Conservation (phyloP, 1,284 basidiomycete genomes). For the Leccinum pachyderme region DNA sequence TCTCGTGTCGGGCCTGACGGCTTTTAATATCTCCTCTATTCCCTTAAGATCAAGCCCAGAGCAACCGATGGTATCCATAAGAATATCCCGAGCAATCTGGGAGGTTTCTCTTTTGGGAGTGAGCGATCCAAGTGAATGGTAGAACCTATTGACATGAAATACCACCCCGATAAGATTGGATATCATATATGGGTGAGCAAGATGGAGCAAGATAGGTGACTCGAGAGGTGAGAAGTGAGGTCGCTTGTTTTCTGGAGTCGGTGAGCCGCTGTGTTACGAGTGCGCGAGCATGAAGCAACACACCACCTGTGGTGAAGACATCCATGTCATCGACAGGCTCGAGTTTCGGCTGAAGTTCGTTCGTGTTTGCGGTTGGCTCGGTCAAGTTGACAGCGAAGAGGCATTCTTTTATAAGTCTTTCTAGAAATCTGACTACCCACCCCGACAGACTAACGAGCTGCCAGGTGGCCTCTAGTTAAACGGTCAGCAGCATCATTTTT, state of each 20-base stretch:
- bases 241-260: constrained; percentile 19
- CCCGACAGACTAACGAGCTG: constrained; percentile 57
- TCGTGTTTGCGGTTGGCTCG: constrained; percentile 10
- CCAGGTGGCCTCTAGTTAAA: constrained; percentile 60
- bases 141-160: constrained; percentile 56
- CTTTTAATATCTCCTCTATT: constrained; percentile 46
- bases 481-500: constrained; percentile 3
- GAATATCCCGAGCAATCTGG: constrained; percentile 58
- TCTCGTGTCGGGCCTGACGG: constrained; percentile 32
- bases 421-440: constrained; percentile 62
- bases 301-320: constrained; percentile 22
- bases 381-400: constrained; percentile 42
- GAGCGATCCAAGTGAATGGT: constrained; percentile 47
- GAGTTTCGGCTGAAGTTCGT: constrained; percentile 21
- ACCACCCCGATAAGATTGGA: constrained; percentile 47
- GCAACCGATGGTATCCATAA: constrained; percentile 59
- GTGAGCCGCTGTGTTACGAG: constrained; percentile 2
- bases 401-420: constrained; percentile 62
- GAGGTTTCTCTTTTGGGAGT: constrained; percentile 56
- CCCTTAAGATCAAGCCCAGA: constrained; percentile 60
- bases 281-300: constrained; percentile 2
- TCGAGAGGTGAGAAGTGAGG: constrained; percentile 22
- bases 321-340: constrained; percentile 28
- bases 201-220: constrained; percentile 50
- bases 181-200: constrained; percentile 61